phyloP scores from a whole-genome alignment of 345 rosid genomes.

The Salix caprea region DNA sequence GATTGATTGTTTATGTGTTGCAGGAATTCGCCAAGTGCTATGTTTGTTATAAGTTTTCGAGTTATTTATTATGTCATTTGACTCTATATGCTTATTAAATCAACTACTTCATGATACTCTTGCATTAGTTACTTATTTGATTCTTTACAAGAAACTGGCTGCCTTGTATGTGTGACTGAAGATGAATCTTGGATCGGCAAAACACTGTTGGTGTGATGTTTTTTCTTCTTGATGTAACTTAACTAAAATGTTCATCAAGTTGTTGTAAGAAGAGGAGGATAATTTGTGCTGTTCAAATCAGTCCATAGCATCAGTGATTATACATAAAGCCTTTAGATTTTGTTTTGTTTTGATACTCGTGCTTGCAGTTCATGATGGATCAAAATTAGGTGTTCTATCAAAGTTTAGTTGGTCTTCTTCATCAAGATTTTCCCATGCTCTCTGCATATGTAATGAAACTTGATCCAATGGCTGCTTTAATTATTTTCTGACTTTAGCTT shows the following conservation, averaged over 20 bases:
- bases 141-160: conserved; percentile 1
- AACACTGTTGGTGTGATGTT: conserved; percentile 18
- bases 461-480: conserved; percentile 6
- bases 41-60: not conserved
- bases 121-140: not conserved
- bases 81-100: not conserved
- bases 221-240: conserved; percentile 24
- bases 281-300: not conserved
- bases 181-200: conserved; percentile 17
- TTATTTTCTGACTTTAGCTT: conserved; percentile 48
- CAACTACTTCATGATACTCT: not conserved
- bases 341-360: not conserved
- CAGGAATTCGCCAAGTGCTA: not conserved
- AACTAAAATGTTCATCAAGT: conserved; percentile 12
- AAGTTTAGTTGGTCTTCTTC: not conserved
- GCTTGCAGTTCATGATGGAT: not conserved
- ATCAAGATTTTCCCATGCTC: not conserved
- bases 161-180: conserved; percentile 15
- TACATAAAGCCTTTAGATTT: not conserved
- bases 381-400: not conserved
- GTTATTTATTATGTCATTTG: not conserved
- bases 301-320: not conserved
- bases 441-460: not conserved
- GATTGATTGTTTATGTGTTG: not conserved
- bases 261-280: conserved; percentile 9